Conservation (phyloP, 495 filamentous ascomycete species). For the Cladorrhinum samala region DNA sequence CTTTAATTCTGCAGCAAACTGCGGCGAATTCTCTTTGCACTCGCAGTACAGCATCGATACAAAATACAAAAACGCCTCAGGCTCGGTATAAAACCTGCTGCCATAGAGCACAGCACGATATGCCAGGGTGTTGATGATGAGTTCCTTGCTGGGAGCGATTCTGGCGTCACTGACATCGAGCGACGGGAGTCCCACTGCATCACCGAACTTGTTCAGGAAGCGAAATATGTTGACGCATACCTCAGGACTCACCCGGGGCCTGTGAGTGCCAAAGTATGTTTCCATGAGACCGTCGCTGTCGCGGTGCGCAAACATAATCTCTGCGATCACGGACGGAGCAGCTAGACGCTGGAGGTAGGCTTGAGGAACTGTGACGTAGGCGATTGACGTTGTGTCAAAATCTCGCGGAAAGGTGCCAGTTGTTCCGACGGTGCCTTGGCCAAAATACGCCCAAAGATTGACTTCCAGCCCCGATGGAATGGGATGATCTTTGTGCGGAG, state of each 20-base stretch:
- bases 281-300: constrained; percentile 18
- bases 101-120: constrained; percentile 15
- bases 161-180: background rate
- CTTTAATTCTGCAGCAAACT: background rate
- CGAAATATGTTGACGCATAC: constrained; percentile 21
- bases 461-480: background rate
- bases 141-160: background rate
- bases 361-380: constrained; percentile 16
- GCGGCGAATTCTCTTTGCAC: constrained; percentile 1
- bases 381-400: constrained; percentile 20
- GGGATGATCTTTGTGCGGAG: background rate
- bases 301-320: constrained; percentile 10
- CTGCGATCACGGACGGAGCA: background rate
- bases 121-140: background rate
- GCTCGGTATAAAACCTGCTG: constrained; percentile 9
- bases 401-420: constrained; percentile 14
- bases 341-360: constrained; percentile 2
- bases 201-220: constrained; percentile 13
- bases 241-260: constrained; percentile 8
- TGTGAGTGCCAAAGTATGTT: constrained; percentile 11
- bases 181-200: background rate
- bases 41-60: constrained; percentile 11
- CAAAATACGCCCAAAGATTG: constrained; percentile 7
- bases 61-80: constrained; percentile 20
- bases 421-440: constrained; percentile 7